Percentiles rank a stretch among this genome's conserved stretches.
Evolutionary conservation across 768 basidiomycete genomes (phyloP).

Genomic region (Udeniomyces megalosporus): DNA sequence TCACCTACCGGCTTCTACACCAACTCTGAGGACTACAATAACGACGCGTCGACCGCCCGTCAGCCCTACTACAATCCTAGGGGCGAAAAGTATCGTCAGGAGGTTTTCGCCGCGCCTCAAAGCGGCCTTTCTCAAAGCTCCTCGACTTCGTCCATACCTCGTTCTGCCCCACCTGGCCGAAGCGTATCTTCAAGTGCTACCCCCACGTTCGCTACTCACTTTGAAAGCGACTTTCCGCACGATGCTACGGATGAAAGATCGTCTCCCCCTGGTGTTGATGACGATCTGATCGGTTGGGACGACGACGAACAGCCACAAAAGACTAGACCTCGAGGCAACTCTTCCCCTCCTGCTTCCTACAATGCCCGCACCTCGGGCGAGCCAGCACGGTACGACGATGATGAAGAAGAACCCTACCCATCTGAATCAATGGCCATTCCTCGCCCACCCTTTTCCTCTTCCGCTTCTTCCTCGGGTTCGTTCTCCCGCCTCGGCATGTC

Average conservation of each 20-base stretch:
- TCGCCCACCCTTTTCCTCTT: not conserved
- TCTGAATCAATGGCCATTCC: not conserved
- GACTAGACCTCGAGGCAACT: not conserved
- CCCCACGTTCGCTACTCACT: not conserved
- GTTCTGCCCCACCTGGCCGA: not conserved
- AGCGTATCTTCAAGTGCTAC: not conserved
- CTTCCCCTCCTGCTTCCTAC: not conserved
- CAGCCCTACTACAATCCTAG: not conserved
- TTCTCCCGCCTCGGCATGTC: not conserved
- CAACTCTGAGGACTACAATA: not conserved
- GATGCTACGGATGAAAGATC: not conserved
- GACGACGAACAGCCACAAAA: not conserved
- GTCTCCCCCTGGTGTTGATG: not conserved
- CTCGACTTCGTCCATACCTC: not conserved
- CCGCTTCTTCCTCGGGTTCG: not conserved
- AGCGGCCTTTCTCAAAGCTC: not conserved
- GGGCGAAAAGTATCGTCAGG: too few species aligned
- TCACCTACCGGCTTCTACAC: not conserved
- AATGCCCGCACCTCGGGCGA: not conserved
- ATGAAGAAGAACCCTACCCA: not conserved
- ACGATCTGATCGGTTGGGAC: conserved; percentile 1
- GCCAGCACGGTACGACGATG: not conserved
- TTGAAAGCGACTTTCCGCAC: not conserved
- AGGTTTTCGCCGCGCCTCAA: not conserved
- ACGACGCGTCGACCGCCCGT: not conserved